A percentile compares a stretch with the other conserved stretches of the same genome.
Conservation (phyloP, 2,329 filamentous ascomycete species). For the Diaporthe australafricana region DNA sequence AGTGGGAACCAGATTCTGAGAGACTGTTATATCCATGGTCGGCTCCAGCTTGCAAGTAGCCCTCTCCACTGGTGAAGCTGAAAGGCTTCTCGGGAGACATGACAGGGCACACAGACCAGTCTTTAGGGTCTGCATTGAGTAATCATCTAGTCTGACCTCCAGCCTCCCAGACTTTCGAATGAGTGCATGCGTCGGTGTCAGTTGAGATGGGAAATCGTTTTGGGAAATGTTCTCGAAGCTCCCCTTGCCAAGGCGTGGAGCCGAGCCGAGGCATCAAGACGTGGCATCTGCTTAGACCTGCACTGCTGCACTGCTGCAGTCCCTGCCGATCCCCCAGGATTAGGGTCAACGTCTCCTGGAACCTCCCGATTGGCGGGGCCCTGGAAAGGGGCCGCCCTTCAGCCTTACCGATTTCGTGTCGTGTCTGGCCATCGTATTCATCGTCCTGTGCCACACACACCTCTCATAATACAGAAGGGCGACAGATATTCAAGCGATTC, state of each 20-base stretch:
- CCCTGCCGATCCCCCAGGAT: slow-evolving; percentile 34
- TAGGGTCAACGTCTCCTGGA: slow-evolving; percentile 19
- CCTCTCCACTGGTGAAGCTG: neutral
- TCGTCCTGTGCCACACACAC: neutral
- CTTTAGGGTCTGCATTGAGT: neutral
- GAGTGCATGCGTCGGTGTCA: neutral
- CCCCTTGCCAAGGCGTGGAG: slow-evolving; percentile 20
- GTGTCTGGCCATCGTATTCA: slow-evolving; percentile 21
- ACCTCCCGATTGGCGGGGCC: slow-evolving; percentile 25
- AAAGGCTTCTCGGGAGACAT: neutral
- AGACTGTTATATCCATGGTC: neutral
- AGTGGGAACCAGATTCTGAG: neutral
- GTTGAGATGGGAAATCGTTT: neutral
- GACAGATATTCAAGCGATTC: neutral
- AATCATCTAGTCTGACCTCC: neutral
- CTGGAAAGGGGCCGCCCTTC: slow-evolving; percentile 23
- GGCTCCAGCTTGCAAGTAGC: neutral
- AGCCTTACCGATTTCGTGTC: slow-evolving; percentile 28
- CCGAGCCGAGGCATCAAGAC: slow-evolving; percentile 12
- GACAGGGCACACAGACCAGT: neutral
- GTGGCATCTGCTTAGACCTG: neutral
- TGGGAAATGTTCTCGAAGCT: slow-evolving; percentile 30
- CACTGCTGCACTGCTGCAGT: slow-evolving; percentile 4
- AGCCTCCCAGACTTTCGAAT: neutral
- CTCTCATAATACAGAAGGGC: neutral